Evolutionary conservation across 2,329 filamentous ascomycete species (phyloP), one percentile per base, ranked within the genome.

Genomic region (Cladosporium oxysporum): DNA sequence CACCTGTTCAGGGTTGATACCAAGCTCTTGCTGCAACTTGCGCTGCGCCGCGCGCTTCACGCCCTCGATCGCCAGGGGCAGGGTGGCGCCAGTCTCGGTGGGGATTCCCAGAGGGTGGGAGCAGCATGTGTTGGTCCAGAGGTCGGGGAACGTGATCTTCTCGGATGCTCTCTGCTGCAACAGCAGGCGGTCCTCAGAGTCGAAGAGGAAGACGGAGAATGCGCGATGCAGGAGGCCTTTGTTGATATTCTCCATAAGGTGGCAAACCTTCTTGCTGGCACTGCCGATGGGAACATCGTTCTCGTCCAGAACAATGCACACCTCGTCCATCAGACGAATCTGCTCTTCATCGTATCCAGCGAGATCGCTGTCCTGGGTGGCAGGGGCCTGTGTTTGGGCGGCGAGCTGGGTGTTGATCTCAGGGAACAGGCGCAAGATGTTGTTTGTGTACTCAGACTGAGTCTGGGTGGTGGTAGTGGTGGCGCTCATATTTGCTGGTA

Each of bases 81-180:
- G 84, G 71, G 90, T 90, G 35, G 88, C 86, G 69, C 95, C 95
- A 29, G 92, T 96, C 87, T 99, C 95, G 70, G 90, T 90, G 10
- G 95, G 91, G 71, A 97, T 91, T 64, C 92, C 91, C 68, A 99
- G 86, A 5, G 95, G 95, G 80, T 99, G 95, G 47, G 95, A 99
- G 84, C 95, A 99, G 86, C 95, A 99, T 35, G 95, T 99, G 82
- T 99, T 99, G 70, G 95, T 99, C 95, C 95, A 99, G 90, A 97
- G 93, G 78, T 97, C 92, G n/a, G 95, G 94, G 82, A 99, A 99
- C 7, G 95, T 99, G 77, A 99, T 99, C 84, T 99, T 99, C 83
- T 98, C 94, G 49, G 89, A 83, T 31, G 95, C 95, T 71, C 95
- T 91, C 83, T 98, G 95, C 82, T 99, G 95, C 61, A 99, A 88